These are phyloP conservation scores for Sedum album DNA, from an alignment of 164 flowering plant genomes.

Conservation along the genomic window DNA sequence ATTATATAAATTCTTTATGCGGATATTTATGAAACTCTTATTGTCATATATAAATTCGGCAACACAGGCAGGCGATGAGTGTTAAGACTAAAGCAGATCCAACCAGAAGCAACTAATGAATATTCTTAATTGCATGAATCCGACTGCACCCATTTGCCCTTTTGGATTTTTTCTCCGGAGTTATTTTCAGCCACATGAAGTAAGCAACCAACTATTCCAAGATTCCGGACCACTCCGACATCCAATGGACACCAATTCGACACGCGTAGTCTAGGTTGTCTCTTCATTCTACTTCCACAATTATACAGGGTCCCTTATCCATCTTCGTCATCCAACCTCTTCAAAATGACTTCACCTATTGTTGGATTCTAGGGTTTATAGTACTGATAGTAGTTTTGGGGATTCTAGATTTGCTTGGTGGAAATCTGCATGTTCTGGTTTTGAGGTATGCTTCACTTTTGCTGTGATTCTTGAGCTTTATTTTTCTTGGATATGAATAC, in stretches of 20 bases:
- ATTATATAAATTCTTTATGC: too few species aligned
- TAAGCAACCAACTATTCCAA: neutral
- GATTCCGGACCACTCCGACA: neutral
- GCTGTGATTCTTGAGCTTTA: neutral
- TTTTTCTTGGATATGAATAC: neutral
- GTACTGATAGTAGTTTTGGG: neutral
- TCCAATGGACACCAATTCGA: neutral
- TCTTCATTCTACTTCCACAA: neutral
- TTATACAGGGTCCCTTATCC: conserved; percentile 3
- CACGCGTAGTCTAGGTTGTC: neutral
- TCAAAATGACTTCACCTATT: neutral
- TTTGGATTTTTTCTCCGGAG: neutral
- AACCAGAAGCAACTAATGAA: neutral
- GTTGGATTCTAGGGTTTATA: neutral
- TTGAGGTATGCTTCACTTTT: neutral
- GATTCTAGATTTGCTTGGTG: neutral
- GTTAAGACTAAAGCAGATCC: neutral
- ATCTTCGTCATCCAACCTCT: neutral
- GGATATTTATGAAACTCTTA: too few species aligned
- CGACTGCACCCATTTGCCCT: neutral
- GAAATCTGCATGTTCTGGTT: neutral
- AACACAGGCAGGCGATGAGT: neutral
- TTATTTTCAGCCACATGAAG: neutral
- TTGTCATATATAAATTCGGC: neutral
- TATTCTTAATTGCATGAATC: conserved; percentile 2